Conservation (phyloP, 1,139 yeast species). For the Martiniozyma asiatica region DNA sequence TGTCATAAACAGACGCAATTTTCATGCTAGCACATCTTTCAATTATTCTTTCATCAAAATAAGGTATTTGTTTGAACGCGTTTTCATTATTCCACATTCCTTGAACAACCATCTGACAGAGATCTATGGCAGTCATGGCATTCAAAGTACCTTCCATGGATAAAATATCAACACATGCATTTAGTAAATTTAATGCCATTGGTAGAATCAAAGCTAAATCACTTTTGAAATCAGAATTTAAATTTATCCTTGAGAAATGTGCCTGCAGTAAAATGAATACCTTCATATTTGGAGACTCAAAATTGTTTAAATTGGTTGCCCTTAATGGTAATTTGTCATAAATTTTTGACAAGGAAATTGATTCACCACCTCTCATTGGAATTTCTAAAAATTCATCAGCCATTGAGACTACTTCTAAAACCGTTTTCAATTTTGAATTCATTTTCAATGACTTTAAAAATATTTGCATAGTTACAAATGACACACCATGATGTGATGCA, state of each 20-base stretch:
- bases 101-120: constrained; percentile 82
- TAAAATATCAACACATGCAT: constrained; percentile 63
- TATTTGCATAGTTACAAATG: constrained; percentile 55
- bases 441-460: constrained; percentile 36
- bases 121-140: constrained; percentile 76
- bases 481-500: constrained; percentile 58
- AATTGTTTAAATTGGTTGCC: constrained; percentile 25
- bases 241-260: constrained; percentile 53
- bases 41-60: constrained; percentile 42
- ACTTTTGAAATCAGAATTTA: constrained; percentile 46
- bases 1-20: constrained; percentile 68
- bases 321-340: constrained; percentile 56
- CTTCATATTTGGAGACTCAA: constrained; percentile 50
- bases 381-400: constrained; percentile 60
- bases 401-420: constrained; percentile 54
- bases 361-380: constrained; percentile 54
- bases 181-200: constrained; percentile 38
- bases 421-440: constrained; percentile 45
- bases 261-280: constrained; percentile 72
- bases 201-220: constrained; percentile 47
- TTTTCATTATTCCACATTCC: constrained; percentile 76
- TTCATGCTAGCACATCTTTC: constrained; percentile 42
- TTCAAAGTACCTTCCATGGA: constrained; percentile 73
- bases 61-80: constrained; percentile 76
- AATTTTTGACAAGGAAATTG: constrained; percentile 32